These are phyloP conservation scores for Agrocybe praecox DNA, from an alignment of 768 basidiomycete species.

Conservation along the genomic window DNA sequence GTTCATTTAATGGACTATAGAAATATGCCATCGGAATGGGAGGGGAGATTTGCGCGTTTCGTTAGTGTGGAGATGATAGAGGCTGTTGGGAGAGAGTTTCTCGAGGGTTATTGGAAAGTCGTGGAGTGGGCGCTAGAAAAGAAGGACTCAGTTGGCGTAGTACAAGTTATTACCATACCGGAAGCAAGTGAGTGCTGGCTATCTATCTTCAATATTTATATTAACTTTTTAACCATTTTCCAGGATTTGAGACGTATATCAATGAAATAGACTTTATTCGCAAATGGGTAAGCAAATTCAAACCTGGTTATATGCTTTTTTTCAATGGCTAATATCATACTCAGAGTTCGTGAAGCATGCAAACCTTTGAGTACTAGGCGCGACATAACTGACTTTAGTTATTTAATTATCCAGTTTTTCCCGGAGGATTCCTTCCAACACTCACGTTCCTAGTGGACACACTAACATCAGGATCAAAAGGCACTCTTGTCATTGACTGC, in stretches of 20 bases:
- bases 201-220: background rate
- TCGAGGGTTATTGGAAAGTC: constrained; percentile 63
- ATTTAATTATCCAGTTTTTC: constrained; percentile 52
- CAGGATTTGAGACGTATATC: constrained; percentile 58
- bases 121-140: constrained; percentile 71
- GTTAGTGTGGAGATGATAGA: constrained; percentile 83
- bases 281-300: constrained; percentile 61
- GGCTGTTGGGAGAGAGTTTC: constrained; percentile 67
- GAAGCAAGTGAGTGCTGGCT: constrained; percentile 56
- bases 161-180: constrained; percentile 78
- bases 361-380: background rate
- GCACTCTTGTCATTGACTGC: constrained; percentile 63
- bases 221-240: background rate
- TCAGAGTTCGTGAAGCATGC: background rate
- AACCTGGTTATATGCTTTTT: background rate
- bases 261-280: constrained; percentile 73
- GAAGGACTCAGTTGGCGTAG: constrained; percentile 60
- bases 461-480: constrained; percentile 44
- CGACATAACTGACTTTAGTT: background rate
- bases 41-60: constrained; percentile 65
- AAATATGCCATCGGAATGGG: constrained; percentile 63
- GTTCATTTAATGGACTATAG: constrained; percentile 83
- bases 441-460: constrained; percentile 58
- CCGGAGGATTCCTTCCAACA: constrained; percentile 71
- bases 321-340: background rate